These are phyloP conservation scores for Collybia nuda DNA, from an alignment of 768 basidiomycete species.

Conservation along the genomic window DNA sequence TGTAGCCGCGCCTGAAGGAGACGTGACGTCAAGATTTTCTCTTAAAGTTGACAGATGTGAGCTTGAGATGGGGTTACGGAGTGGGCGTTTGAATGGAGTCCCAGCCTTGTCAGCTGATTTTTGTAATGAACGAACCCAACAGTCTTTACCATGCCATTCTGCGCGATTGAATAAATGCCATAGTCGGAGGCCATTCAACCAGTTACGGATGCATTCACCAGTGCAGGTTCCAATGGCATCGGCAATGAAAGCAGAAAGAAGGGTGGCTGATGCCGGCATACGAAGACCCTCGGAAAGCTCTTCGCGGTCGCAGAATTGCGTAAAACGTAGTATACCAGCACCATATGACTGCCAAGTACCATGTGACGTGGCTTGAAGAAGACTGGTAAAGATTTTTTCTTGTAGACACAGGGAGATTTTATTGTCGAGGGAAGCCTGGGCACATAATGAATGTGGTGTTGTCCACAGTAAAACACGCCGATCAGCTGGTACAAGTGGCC, in stretches of 20 bases:
- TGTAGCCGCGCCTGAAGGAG: slow-evolving; percentile 7
- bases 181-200: not conserved
- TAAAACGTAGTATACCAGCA: not conserved
- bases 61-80: slow-evolving; percentile 4
- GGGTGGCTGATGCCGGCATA: not conserved
- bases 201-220: too few species aligned
- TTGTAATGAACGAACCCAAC: slow-evolving; percentile 2
- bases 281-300: not conserved
- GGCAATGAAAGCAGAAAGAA: not conserved
- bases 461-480: too few species aligned
- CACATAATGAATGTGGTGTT: too few species aligned
- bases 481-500: too few species aligned
- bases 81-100: slow-evolving; percentile 6
- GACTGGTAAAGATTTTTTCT: too few species aligned
- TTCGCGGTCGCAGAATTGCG: not conserved
- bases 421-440: too few species aligned
- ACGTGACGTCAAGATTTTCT: not conserved
- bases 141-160: slow-evolving; percentile 14
- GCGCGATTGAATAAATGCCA: slow-evolving; percentile 10
- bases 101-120: slow-evolving; percentile 3
- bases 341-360: not conserved
- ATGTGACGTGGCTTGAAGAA: not conserved
- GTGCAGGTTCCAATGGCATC: too few species aligned
- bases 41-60: slow-evolving; percentile 8
- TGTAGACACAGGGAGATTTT: too few species aligned